Base-by-base conservation (phyloP, 192 early-diverging fungal species). In the Backusella sp. region DNA sequence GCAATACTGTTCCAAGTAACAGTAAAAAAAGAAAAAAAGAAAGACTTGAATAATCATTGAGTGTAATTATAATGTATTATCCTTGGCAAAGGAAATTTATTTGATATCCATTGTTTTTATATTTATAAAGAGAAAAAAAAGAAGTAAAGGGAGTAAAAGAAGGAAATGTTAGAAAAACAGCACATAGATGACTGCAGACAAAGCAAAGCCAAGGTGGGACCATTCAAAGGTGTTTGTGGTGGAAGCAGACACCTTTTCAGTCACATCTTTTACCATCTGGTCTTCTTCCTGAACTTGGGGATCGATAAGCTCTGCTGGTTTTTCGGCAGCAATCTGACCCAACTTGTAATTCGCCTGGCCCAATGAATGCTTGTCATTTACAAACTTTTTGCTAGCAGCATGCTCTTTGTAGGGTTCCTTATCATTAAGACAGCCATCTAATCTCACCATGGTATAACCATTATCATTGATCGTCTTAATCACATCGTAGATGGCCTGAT, bases 401-500 rank as follows among this genome's bases (percentile, higher is more conserved):
- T 78, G 70, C 44, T 85, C 77, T 62, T 85, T 85, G 77, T 87
- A 87, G 1, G 86, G 86, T 0, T 30, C 34, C 28, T 77, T 85
- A 49, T 87, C 86, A n/a, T 84, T 83, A n/a, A 80, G 75, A 72
- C 86, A 87, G 7, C 86, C 86, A 62, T 87, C 86, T 69, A 87
- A 56, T 30, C 86, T 80, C 6, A 87, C 86, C 86, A 87, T 87
- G 66, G 83, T 84, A 46, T 87, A 87, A 6, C 76, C 84, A 49
- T 83, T 73, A 3, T 80, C 72, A 67, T 85, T 80, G 36, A 87
- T 79, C 19, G 82, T 46, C 7, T 74, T 62, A 62, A 87, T 76
- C 35, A 84, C 75, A 14, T 85, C 84, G 19, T 83, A 81, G 28
- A 87, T 68, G 7, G 86, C 86, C 34, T 77, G 82, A 19, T 77